Evolutionary conservation across 2,329 filamentous ascomycete species (phyloP).

Genomic region (Penicillium corylophilum): DNA sequence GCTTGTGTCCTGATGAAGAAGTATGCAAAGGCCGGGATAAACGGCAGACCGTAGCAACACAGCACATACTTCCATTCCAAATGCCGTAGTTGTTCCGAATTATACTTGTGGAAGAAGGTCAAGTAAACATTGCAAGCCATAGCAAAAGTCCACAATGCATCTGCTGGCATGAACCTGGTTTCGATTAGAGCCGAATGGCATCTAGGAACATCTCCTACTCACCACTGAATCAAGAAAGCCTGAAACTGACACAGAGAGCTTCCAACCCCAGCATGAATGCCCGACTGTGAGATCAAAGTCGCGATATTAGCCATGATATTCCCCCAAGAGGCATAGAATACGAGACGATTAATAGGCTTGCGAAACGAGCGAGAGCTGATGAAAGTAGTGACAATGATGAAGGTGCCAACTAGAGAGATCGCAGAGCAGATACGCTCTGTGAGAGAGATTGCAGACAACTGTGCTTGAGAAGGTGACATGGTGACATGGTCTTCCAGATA

Average conservation of each 20-base stretch:
- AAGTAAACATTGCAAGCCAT: slow-evolving; percentile 85
- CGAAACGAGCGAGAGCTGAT: slow-evolving; percentile 67
- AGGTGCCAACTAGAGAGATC: slow-evolving; percentile 67
- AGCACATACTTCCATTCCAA: slow-evolving; percentile 71
- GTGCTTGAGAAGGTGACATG: slow-evolving; percentile 29
- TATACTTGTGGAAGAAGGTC: slow-evolving; percentile 74
- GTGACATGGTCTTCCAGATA: slow-evolving; percentile 11
- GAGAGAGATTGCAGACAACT: slow-evolving; percentile 57
- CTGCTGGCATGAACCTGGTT: slow-evolving; percentile 71
- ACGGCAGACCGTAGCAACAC: slow-evolving; percentile 70
- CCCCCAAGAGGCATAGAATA: slow-evolving; percentile 80
- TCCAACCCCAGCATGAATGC: slow-evolving; percentile 50
- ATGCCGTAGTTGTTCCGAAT: slow-evolving; percentile 60
- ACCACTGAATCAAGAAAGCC: slow-evolving; percentile 80
- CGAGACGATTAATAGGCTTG: slow-evolving; percentile 81
- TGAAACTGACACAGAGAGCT: slow-evolving; percentile 71
- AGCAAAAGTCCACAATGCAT: slow-evolving; percentile 73
- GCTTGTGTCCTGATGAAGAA: slow-evolving; percentile 60
- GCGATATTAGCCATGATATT: slow-evolving; percentile 77
- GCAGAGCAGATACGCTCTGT: slow-evolving; percentile 69
- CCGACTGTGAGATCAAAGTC: slow-evolving; percentile 68
- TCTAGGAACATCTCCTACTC: slow-evolving; percentile 31
- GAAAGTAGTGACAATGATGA: slow-evolving; percentile 73
- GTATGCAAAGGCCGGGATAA: slow-evolving; percentile 66
- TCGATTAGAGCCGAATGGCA: neutral